These are phyloP conservation scores for Epichloe gansuensis DNA, from an alignment of 2,329 filamentous ascomycete species.

Conservation along the genomic window DNA sequence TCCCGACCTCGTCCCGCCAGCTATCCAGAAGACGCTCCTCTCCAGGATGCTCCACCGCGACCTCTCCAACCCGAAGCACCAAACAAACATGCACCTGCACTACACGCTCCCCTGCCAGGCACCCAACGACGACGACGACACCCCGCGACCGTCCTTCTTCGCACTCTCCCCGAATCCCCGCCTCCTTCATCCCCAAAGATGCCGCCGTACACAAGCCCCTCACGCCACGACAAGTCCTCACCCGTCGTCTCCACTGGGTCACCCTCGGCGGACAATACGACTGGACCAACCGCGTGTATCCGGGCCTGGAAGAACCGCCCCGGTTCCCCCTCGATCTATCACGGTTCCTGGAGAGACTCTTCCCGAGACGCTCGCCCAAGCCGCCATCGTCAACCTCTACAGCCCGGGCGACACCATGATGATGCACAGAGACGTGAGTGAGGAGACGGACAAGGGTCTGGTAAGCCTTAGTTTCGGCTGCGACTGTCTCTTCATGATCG, in stretches of 20 bases:
- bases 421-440: conserved; percentile 88
- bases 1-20: conserved; percentile 59
- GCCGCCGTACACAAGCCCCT: conserved; percentile 63
- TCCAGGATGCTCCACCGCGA: conserved; percentile 65
- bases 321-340: conserved; percentile 65
- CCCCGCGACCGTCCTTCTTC: conserved; percentile 39
- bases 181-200: conserved; percentile 56
- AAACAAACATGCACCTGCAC: conserved; percentile 84
- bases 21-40: conserved; percentile 58
- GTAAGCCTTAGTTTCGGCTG: conserved; percentile 84
- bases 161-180: conserved; percentile 35
- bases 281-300: conserved; percentile 83
- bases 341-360: conserved; percentile 53
- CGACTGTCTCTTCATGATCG: conserved; percentile 78
- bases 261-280: conserved; percentile 94
- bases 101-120: conserved; percentile 46
- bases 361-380: conserved; percentile 68
- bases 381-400: conserved; percentile 91
- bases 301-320: conserved; percentile 47
- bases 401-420: conserved; percentile 82
- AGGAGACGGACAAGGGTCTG: conserved; percentile 64
- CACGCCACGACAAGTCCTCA: conserved; percentile 55
- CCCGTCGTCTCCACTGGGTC: conserved; percentile 80
- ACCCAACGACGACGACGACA: conserved; percentile 38
- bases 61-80: conserved; percentile 58